Base-by-base conservation (phyloP, 2,329 filamentous ascomycete genomes). In the Aspergillus aculeatus region DNA sequence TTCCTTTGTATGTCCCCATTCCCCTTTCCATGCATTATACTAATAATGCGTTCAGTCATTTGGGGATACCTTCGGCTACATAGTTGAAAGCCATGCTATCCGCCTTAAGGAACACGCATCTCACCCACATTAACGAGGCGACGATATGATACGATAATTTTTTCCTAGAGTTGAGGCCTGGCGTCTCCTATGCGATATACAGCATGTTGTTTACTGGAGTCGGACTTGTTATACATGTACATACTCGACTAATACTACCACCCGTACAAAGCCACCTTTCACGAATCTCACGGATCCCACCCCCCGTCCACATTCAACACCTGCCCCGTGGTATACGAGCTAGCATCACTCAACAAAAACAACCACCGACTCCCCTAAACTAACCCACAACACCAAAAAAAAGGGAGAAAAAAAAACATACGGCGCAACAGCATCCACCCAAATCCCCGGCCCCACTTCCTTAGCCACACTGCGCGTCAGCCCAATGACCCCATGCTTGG, bases 261-360 rank as follows among this genome's bases (percentile, higher is more conserved):
- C 11, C 35, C 11, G 50, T 35, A 52, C 32, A 41, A 23, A 19
- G 47, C 21, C 9, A 51, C 10, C 23, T 12, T n/a, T 26, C 24
- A 26, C 24, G 24, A 24, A 53, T n/a, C 65, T 44, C 32, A 70
- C 19, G 65, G 60, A 61, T 73, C 64, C 75, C 77, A 80, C 0
- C 79, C 80, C 4, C 81, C 81, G 68, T 83, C 81, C 23, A 82
- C 77, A 54, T 70, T 76, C 50, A 79, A 73, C 4, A 78, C 73
- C 10, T 75, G 71, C 0, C 81, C 80, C 1, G 81, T 83, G 1
- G 81, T 78, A 66, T 77, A 82, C 2, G 75, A 78, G 1, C 76
- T 69, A 10, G 78, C 76, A 59, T 80, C 76, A 48, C 79, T 79
- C 19, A 83, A 67, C 61, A 83, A 63, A 49, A 81, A 83, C n/a